Percentiles rank a stretch among this genome's conserved stretches.
phyloP scores from a whole-genome alignment of 495 filamentous ascomycete genomes.

The Tuber aestivum region DNA sequence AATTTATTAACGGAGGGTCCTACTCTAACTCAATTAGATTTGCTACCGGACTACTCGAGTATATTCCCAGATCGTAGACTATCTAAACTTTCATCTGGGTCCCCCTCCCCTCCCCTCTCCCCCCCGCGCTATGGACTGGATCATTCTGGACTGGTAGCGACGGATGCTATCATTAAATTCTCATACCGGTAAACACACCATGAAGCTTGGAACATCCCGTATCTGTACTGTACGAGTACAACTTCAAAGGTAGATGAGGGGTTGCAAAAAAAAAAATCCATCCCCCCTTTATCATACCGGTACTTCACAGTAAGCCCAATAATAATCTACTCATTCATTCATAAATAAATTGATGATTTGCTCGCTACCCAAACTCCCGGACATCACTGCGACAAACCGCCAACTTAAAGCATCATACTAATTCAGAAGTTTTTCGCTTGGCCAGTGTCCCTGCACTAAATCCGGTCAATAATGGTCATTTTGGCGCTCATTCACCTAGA shows the following conservation, averaged over 20 bases:
- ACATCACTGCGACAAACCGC: neutral
- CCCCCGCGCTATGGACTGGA: too few species aligned
- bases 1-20: neutral
- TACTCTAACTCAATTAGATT: neutral
- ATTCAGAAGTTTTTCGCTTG: too few species aligned
- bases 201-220: neutral
- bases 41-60: too few species aligned
- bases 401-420: neutral
- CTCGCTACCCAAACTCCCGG: neutral
- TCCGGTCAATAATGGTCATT: too few species aligned
- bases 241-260: neutral
- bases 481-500: too few species aligned
- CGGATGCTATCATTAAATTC: neutral
- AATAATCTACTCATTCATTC: neutral
- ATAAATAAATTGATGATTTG: neutral
- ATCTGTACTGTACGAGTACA: too few species aligned
- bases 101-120: too few species aligned
- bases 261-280: neutral
- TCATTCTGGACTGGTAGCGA: neutral
- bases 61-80: too few species aligned
- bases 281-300: neutral
- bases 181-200: neutral
- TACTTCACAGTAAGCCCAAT: neutral
- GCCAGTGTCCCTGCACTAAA: too few species aligned
- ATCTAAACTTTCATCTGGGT: too few species aligned